Evolutionary conservation across 345 rosid genomes (phyloP).

Genomic region (Lagerstroemia speciosa): DNA sequence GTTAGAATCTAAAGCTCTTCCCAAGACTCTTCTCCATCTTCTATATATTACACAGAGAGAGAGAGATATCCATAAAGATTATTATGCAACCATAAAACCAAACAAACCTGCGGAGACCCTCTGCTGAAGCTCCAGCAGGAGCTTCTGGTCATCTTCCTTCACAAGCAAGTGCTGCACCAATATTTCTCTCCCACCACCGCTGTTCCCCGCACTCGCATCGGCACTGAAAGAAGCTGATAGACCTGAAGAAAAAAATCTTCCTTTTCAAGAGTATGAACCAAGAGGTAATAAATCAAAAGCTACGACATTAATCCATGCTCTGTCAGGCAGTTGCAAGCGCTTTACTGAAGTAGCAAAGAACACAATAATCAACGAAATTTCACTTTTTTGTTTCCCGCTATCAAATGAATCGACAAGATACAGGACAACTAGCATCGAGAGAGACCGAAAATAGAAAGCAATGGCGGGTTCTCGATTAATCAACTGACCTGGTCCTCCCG

Average conservation of each 20-base stretch:
- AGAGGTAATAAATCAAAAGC: background rate
- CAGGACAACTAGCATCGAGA: too few relatives aligned
- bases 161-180: constrained; percentile 86
- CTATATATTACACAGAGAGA: background rate
- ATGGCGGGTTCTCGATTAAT: background rate
- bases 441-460: background rate
- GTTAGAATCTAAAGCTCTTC: background rate
- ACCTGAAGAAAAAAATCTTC: constrained; percentile 2
- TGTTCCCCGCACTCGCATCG: constrained; percentile 25
- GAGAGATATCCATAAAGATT: background rate
- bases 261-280: background rate
- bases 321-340: background rate
- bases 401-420: background rate
- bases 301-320: background rate
- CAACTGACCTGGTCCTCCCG: constrained; percentile 22
- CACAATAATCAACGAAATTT: background rate
- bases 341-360: background rate
- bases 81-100: background rate
- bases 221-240: constrained; percentile 51
- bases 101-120: constrained; percentile 47
- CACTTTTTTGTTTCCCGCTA: background rate
- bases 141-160: constrained; percentile 55
- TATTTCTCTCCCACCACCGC: constrained; percentile 50
- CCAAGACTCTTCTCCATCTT: background rate
- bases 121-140: constrained; percentile 48